These are phyloP conservation scores for maize (Zea mays) DNA, from an alignment of 176 grass and related monocot genomes.

Conservation along the genomic window Zm-B73-REFERENCE-NAM-5.0 NC_050102.1:131434501-131435000, in stretches of 20 bases:
- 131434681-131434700: neutral
- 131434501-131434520: conserved; percentile 64
- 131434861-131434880: conserved; percentile 28
- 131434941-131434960: conserved; percentile 46
- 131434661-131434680: conserved; percentile 16
- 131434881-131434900: conserved; percentile 61
- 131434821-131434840: conserved; percentile 47
- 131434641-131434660: conserved; percentile 17
- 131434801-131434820: conserved; percentile 60
- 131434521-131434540: conserved; percentile 50
- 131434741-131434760: conserved; percentile 54
- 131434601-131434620: conserved; percentile 44
- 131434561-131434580: conserved; percentile 58
- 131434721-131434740: conserved; percentile 61
- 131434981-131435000: conserved; percentile 45
- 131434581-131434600: conserved; percentile 49
- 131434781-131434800: conserved; percentile 55
- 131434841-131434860: conserved; percentile 52
- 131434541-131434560: conserved; percentile 31
- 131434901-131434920: conserved; percentile 35
- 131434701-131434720: conserved; percentile 16
- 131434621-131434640: conserved; percentile 47
- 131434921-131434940: conserved; percentile 41
- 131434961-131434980: conserved; percentile 47
- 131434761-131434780: conserved; percentile 59